These are phyloP conservation scores for Citrus hindsii DNA, from an alignment of 345 rosid genomes.

Conservation along the genomic window DNA sequence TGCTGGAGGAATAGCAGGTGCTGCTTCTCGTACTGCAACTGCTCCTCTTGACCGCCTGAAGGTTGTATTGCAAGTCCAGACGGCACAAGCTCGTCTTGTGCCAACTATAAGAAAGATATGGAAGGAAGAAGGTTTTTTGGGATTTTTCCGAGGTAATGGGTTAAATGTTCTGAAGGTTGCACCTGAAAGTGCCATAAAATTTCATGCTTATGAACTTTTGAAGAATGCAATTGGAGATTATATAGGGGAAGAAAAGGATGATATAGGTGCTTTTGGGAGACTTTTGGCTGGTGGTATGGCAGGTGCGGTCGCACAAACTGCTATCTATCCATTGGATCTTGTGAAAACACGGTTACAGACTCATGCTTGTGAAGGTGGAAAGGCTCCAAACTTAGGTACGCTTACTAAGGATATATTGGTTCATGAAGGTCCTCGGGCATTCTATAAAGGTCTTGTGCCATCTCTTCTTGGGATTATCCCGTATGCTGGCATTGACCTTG, in stretches of 20 bases:
- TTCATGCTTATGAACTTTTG: slow-evolving; percentile 77
- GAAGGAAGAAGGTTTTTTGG: slow-evolving; percentile 68
- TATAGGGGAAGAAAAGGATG: slow-evolving; percentile 49
- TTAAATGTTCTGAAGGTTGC: slow-evolving; percentile 87
- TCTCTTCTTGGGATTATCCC: slow-evolving; percentile 93
- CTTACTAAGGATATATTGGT: slow-evolving; percentile 79
- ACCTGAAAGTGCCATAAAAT: slow-evolving; percentile 96
- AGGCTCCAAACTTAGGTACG: slow-evolving; percentile 54
- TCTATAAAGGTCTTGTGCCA: slow-evolving; percentile 88
- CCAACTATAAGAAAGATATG: slow-evolving; percentile 73
- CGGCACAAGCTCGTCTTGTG: slow-evolving; percentile 43
- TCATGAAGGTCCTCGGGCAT: slow-evolving; percentile 90
- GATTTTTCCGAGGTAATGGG: slow-evolving; percentile 95
- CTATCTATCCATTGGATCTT: slow-evolving; percentile 91
- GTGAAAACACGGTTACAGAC: slow-evolving; percentile 96
- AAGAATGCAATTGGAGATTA: slow-evolving; percentile 47
- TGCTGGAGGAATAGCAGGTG: slow-evolving; percentile 96
- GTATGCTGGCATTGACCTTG: slow-evolving; percentile 93
- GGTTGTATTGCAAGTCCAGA: slow-evolving; percentile 90
- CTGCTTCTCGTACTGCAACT: slow-evolving; percentile 88
- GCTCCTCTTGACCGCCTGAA: slow-evolving; percentile 95
- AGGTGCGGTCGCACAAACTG: slow-evolving; percentile 92
- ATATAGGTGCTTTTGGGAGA: slow-evolving; percentile 71
- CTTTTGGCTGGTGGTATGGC: slow-evolving; percentile 92
- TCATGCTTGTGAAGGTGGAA: slow-evolving; percentile 61